Conservation (phyloP, 495 filamentous ascomycete species). For the Xylaria venustula region DNA sequence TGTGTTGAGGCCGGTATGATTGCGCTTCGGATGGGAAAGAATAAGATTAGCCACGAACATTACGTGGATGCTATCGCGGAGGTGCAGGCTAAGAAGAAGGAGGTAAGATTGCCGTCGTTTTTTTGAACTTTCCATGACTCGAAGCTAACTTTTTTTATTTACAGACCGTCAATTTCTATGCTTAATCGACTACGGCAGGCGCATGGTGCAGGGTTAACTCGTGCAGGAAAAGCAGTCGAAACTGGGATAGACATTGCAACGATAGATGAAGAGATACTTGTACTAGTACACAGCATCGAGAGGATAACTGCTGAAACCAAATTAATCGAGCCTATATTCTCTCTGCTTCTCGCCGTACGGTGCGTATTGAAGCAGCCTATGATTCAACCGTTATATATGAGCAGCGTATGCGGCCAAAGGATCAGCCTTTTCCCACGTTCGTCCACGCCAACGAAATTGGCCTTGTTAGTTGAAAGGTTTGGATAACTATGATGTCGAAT, state of each 20-base stretch:
- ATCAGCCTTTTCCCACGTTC: no score
- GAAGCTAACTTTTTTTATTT: constrained; percentile 27
- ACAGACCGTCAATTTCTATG: constrained; percentile 61
- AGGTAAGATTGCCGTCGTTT: constrained; percentile 48
- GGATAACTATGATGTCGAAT: neutral
- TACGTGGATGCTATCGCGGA: constrained; percentile 98
- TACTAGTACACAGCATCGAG: constrained; percentile 2
- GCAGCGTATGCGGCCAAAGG: no score
- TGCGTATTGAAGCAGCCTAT: neutral
- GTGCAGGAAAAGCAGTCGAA: neutral
- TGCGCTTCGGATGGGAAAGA: constrained; percentile 85
- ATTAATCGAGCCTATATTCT: neutral
- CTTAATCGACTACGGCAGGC: constrained; percentile 47
- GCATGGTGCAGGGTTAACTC: constrained; percentile 4
- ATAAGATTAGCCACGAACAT: constrained; percentile 95
- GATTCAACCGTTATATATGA: neutral
- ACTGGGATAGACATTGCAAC: constrained; percentile 17
- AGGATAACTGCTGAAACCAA: neutral
- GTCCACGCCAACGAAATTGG: no score
- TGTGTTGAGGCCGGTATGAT: constrained; percentile 99
- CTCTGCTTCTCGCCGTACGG: neutral
- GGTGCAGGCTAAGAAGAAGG: constrained; percentile 98
- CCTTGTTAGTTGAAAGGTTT: no score
- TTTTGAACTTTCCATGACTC: neutral
- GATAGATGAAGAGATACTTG: constrained; percentile 5